phyloP scores from a whole-genome alignment of 2,329 filamentous ascomycete genomes.

The Ascochyta viciae-villosae region DNA sequence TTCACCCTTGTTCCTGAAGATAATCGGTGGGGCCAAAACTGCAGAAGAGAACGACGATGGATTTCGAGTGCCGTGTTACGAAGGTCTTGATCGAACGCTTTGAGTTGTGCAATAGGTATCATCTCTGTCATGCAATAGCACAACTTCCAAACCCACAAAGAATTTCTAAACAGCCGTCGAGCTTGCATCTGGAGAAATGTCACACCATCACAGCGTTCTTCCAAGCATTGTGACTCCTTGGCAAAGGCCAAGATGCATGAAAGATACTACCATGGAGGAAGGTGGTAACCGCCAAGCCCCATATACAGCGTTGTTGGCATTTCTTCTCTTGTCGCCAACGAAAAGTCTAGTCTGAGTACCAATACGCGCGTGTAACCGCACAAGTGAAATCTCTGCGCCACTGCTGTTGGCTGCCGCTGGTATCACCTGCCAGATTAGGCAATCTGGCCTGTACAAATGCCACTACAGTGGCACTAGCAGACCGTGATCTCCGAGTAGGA shows the following conservation, averaged over 20 bases:
- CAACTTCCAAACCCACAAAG: not conserved
- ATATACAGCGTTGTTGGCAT: not conserved
- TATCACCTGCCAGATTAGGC: conserved; percentile 15
- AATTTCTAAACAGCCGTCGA: not conserved
- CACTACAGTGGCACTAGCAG: conserved; percentile 7
- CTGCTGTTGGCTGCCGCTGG: not conserved
- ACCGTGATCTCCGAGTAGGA: conserved; percentile 5
- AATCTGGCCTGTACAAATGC: not conserved
- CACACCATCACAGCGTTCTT: not conserved
- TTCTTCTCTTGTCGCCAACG: not conserved
- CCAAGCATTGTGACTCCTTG: conserved; percentile 5
- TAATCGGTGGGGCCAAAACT: conserved; percentile 7
- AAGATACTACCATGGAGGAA: conserved; percentile 1
- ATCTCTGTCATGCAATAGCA: not conserved
- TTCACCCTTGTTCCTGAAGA: conserved; percentile 17
- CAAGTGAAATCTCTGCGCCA: conserved; percentile 11
- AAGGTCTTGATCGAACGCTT: conserved; percentile 3
- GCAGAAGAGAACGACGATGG: conserved; percentile 21
- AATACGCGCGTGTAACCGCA: conserved; percentile 16
- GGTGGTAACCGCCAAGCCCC: conserved; percentile 1
- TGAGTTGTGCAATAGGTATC: not conserved
- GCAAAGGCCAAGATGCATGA: not conserved
- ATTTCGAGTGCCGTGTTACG: conserved; percentile 26
- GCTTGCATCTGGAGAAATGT: not conserved
- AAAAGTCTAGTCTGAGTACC: not conserved